A percentile compares a stretch with the other conserved stretches of the same genome.
Evolutionary conservation across 2,329 filamentous ascomycete species (phyloP).

Genomic region (Anisogramma anomala): DNA sequence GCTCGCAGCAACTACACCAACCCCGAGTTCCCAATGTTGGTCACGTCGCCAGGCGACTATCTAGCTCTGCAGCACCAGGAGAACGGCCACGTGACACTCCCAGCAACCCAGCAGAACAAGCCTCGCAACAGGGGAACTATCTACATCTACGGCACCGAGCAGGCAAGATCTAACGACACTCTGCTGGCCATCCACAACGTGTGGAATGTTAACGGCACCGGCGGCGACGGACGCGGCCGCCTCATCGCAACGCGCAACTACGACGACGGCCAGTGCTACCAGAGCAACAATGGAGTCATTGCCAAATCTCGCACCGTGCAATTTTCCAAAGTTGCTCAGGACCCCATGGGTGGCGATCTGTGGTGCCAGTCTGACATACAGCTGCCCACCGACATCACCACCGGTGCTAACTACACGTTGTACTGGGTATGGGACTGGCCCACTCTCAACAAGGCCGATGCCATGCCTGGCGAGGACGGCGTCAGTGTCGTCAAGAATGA

Average conservation of each 20-base stretch:
- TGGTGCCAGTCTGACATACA: slow-evolving; percentile 74
- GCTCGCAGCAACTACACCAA: slow-evolving; percentile 43
- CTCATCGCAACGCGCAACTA: slow-evolving; percentile 70
- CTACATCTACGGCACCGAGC: slow-evolving; percentile 59
- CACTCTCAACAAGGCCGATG: slow-evolving; percentile 33
- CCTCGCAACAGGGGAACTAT: slow-evolving; percentile 58
- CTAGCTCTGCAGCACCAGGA: slow-evolving; percentile 60
- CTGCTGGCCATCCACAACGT: slow-evolving; percentile 46
- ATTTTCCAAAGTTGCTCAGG: slow-evolving; percentile 39
- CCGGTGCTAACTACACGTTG: slow-evolving; percentile 59
- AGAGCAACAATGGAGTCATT: slow-evolving; percentile 53
- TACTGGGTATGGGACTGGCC: slow-evolving; percentile 99
- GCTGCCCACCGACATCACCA: slow-evolving; percentile 54
- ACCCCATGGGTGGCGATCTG: slow-evolving; percentile 46
- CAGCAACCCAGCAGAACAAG: slow-evolving; percentile 44
- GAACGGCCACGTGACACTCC: slow-evolving; percentile 63
- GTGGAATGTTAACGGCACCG: slow-evolving; percentile 72
- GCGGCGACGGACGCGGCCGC: slow-evolving; percentile 65
- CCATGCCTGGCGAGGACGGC: slow-evolving; percentile 22
- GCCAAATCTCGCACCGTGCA: slow-evolving; percentile 46
- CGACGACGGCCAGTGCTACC: slow-evolving; percentile 85
- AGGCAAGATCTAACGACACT: slow-evolving; percentile 39
- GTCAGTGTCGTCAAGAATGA: slow-evolving; percentile 23
- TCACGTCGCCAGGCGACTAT: slow-evolving; percentile 46
- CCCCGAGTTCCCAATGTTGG: slow-evolving; percentile 49